Base-by-base conservation (phyloP, 2,329 filamentous ascomycete species). In the Ampelomyces quisqualis region DNA sequence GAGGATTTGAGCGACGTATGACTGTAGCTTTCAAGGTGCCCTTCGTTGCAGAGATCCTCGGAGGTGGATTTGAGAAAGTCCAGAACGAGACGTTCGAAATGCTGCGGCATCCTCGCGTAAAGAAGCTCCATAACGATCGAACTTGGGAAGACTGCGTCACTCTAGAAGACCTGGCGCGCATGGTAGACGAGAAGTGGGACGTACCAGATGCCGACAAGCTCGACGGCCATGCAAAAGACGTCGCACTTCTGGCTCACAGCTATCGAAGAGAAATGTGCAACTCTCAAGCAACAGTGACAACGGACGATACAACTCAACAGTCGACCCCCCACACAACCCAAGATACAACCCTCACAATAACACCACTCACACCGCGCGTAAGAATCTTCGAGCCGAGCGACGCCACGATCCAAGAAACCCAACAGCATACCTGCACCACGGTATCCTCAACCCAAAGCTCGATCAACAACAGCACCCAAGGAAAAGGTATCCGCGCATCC, bases 71-170 rank as follows among this genome's bases (percentile, higher is more conserved):
- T 53, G 85, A 89, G 45, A 87, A 84, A 57, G 76, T 79, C 2
- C 77, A 80, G 3, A 84, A 85, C 56, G 82, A 80, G 10, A 75
- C 76, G 1, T 90, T 86, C 57, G 89, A 81, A 73, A 84, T 83
- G 44, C 78, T 89, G 37, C 78, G 90, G 1, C 94, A 95, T 57
- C 86, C 90, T 1, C 75, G 79, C 2, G 80, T 91, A 3, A 76
- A 80, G 41, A 94, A 91, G 58, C 75, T 94, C 7, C 88, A 95
- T 55, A 79, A 77, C 45, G 89, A 95, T 61, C 77, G 89, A 17
- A 79, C 79, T 2, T 86, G 80, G 60, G 72, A 76, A 15, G 86
- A 94, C 43, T 77, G 82, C 1, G 71, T 88, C 13, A 80, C 82
- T 0, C 88, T 90, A 49, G 67, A 77, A 1, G 82, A 89, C 38